These are phyloP conservation scores for Penicillium diatomitis DNA, from an alignment of 495 filamentous ascomycete species.

Conservation along the genomic window DNA sequence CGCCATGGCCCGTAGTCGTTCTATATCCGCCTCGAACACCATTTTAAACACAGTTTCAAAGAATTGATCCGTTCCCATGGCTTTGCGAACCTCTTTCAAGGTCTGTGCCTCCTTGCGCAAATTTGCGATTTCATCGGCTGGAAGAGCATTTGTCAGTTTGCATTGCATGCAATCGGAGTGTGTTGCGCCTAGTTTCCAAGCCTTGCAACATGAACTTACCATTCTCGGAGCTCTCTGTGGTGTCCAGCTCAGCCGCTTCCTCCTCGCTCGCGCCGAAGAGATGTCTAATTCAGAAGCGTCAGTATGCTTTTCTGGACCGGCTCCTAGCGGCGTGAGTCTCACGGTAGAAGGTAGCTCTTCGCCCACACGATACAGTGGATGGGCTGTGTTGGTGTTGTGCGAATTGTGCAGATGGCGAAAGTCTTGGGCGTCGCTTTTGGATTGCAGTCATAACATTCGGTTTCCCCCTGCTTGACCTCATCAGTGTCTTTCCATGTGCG, in stretches of 20 bases:
- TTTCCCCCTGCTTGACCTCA: slow-evolving; percentile 48
- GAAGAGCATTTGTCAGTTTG: background rate
- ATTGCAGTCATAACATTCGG: slow-evolving; percentile 94
- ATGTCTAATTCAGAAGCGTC: slow-evolving; percentile 40
- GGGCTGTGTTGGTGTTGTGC: slow-evolving; percentile 86
- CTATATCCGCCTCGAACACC: slow-evolving; percentile 81
- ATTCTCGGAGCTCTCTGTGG: slow-evolving; percentile 72
- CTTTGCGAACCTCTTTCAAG: slow-evolving; percentile 69
- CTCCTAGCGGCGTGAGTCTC: slow-evolving; percentile 3
- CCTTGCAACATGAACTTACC: slow-evolving; percentile 27
- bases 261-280: slow-evolving; percentile 91
- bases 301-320: background rate
- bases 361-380: slow-evolving; percentile 99
- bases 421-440: slow-evolving; percentile 81
- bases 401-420: slow-evolving; percentile 93
- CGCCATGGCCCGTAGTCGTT: slow-evolving; percentile 76
- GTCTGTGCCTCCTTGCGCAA: slow-evolving; percentile 74
- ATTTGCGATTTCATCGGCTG: slow-evolving; percentile 77
- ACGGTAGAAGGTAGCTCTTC: slow-evolving; percentile 90
- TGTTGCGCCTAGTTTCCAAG: background rate
- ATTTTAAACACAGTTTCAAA: slow-evolving; percentile 78
- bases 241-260: slow-evolving; percentile 59
- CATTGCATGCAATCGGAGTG: background rate
- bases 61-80: slow-evolving; percentile 77
- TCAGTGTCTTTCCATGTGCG: no score